A percentile compares a stretch with the other conserved stretches of the same genome.
Evolutionary conservation across 495 filamentous ascomycete genomes (phyloP).

Genomic region (Penicillium samsonianum): DNA sequence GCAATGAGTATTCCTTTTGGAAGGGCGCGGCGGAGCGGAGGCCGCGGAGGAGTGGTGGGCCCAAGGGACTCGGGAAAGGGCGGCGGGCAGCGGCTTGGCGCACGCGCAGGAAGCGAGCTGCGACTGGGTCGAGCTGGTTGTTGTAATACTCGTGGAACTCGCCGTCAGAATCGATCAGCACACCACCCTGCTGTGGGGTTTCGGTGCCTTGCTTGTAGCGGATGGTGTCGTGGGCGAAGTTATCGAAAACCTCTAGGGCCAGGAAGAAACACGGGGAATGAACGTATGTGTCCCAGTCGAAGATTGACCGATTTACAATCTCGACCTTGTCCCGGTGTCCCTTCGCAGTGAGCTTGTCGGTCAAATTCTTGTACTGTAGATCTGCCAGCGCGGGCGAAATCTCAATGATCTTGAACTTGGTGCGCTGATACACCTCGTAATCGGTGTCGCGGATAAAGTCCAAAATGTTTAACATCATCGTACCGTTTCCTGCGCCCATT

Average conservation of each 20-base stretch:
- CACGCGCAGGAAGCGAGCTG: constrained; percentile 76
- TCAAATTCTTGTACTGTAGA: constrained; percentile 72
- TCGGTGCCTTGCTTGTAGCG: constrained; percentile 80
- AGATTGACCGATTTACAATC: constrained; percentile 92
- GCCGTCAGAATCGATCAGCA: constrained; percentile 79
- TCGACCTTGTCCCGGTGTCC: constrained; percentile 86
- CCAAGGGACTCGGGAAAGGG: constrained; percentile 57
- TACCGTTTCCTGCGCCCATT: constrained; percentile 96
- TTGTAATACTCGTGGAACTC: constrained; percentile 95
- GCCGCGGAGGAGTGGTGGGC: constrained; percentile 55
- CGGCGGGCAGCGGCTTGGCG: constrained; percentile 64
- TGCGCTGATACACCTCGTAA: constrained; percentile 89
- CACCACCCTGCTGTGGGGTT: constrained; percentile 77
- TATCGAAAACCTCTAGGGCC: constrained; percentile 98
- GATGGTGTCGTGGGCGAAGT: constrained; percentile 92
- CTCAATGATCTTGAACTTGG: constrained; percentile 93
- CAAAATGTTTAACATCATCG: constrained; percentile 95
- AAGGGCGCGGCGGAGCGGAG: constrained; percentile 65
- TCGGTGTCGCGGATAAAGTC: constrained; percentile 93
- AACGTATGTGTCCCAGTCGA: constrained; percentile 86
- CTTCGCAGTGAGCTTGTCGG: constrained; percentile 58
- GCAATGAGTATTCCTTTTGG: constrained; percentile 66
- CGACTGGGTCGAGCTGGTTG: constrained; percentile 75
- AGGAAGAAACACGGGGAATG: constrained; percentile 95
- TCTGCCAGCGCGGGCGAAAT: constrained; percentile 79